Base-by-base conservation (phyloP, 2,329 filamentous ascomycete species). In the Cladorrhinum sp. region DNA sequence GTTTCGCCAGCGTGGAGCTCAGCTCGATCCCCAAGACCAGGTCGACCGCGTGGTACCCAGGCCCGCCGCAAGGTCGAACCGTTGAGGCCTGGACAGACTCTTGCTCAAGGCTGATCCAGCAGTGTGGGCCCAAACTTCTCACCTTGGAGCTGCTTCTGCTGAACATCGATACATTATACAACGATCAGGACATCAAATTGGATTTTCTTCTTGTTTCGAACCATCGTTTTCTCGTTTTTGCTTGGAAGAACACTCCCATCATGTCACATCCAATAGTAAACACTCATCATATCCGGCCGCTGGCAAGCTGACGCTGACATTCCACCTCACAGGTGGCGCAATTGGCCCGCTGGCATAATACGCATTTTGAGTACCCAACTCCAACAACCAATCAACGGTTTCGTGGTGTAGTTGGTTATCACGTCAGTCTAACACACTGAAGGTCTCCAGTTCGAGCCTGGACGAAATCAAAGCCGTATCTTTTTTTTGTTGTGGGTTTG, bases 371-470 rank as follows among this genome's bases (percentile, higher is more conserved):
- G 26, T 61, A 57, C 59, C 54, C 56, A 4, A 6, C 42, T 5
- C 7, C 42, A 46, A 20, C 42, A 46, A 46, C 3, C 5, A 14
- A 16, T 14, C n/a, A n/a, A 46, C 39, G 63, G 63, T 65, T 49
- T 61, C 61, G 65, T 73, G 69, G 70, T 72, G 71, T 72, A 73
- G 76, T 78, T 77, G 76, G 75, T 78, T 77, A 78, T 78, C 76
- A 78, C 76, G 73, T 78, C 74, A 77, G 76, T 77, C 74, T 78
- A 79, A 79, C 75, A 73, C 70, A 70, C 68, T 71, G 68, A 73
- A 73, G 69, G 70, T 70, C 68, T 64, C 65, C 68, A 66, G 69
- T 68, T 71, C 69, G 60, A 71, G 54, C 68, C 68, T 66, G 68
- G 65, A 62, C 65, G 59, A 63, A 42, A 67, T 67, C 65, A 66